Percentiles rank a stretch among this genome's conserved stretches.
Conservation (phyloP, 306 rosid species). For the Castanospermum australe region DNA sequence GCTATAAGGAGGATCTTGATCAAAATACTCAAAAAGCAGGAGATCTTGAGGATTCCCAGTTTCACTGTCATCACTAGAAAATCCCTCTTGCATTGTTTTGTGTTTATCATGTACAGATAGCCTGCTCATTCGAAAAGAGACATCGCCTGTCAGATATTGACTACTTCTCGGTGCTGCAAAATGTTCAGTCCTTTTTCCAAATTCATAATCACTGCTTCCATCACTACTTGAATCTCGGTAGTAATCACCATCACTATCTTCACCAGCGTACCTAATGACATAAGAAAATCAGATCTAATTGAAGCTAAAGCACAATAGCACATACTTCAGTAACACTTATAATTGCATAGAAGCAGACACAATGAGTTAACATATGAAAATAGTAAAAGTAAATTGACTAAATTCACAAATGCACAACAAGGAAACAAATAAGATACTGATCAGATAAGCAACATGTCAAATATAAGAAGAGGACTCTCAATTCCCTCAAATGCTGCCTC, state of each 20-base stretch:
- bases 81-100: constrained; percentile 43
- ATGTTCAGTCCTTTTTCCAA: constrained; percentile 40
- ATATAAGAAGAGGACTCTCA: not conserved
- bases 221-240: constrained; percentile 80
- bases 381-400: not conserved
- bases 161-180: constrained; percentile 31
- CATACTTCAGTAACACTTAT: not conserved
- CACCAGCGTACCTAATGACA: constrained; percentile 50
- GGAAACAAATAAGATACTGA: too few relatives aligned
- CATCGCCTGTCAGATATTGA: constrained; percentile 35
- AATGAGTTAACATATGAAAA: not conserved
- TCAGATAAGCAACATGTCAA: too few relatives aligned
- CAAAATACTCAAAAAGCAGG: constrained; percentile 74
- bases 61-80: constrained; percentile 78
- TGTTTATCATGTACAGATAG: constrained; percentile 48
- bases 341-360: not conserved
- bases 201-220: constrained; percentile 76
- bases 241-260: constrained; percentile 65
- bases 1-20: constrained; percentile 73
- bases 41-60: constrained; percentile 49
- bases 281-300: constrained; percentile 15
- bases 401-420: not conserved
- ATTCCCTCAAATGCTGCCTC: constrained; percentile 5
- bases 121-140: constrained; percentile 37
- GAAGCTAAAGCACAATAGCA: not conserved